Percentiles rank a stretch among this genome's conserved stretches.
Evolutionary conservation across 805 yeast species (phyloP).

Genomic region (Candida ascalaphidarum): DNA sequence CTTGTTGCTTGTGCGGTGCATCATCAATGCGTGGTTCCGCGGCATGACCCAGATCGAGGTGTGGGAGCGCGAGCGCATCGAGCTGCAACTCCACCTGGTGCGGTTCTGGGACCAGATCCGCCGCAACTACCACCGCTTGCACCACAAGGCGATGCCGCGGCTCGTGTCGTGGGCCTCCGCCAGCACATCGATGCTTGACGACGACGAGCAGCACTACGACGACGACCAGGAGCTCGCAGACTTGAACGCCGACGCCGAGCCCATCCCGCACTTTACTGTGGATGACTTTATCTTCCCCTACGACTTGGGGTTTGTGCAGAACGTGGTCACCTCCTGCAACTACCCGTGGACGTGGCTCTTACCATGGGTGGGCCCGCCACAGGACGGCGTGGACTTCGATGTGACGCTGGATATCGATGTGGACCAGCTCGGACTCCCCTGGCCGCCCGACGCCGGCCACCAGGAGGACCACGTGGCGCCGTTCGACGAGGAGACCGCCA

Average conservation of each 20-base stretch:
- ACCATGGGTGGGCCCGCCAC: constrained; percentile 62
- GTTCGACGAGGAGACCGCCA: no score
- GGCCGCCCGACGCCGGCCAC: constrained; percentile 88
- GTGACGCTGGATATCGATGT: constrained; percentile 47
- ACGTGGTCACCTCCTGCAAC: constrained; percentile 50
- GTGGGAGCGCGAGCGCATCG: constrained; percentile 87
- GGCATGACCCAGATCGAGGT: constrained; percentile 87
- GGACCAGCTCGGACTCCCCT: constrained; percentile 63
- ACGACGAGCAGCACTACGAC: constrained; percentile 1
- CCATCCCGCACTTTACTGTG: constrained; percentile 29
- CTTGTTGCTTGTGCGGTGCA: constrained; percentile 53
- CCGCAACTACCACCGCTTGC: constrained; percentile 32
- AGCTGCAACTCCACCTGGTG: constrained; percentile 49
- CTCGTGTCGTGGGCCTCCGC: constrained; percentile 39
- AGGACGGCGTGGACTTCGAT: constrained; percentile 50
- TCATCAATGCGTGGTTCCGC: constrained; percentile 40
- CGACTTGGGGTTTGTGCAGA: constrained; percentile 55
- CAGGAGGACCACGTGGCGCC: constrained; percentile 19
- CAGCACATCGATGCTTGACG: constrained; percentile 3
- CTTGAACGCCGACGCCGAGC: constrained; percentile 1
- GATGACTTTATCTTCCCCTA: constrained; percentile 81
- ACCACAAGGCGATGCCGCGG: constrained; percentile 33
- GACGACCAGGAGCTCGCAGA: constrained; percentile 5
- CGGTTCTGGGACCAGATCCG: constrained; percentile 44
- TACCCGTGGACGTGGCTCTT: constrained; percentile 55